Base-by-base conservation (phyloP, 139 green algal genomes). In the Ettlia oleoabundans region DNA sequence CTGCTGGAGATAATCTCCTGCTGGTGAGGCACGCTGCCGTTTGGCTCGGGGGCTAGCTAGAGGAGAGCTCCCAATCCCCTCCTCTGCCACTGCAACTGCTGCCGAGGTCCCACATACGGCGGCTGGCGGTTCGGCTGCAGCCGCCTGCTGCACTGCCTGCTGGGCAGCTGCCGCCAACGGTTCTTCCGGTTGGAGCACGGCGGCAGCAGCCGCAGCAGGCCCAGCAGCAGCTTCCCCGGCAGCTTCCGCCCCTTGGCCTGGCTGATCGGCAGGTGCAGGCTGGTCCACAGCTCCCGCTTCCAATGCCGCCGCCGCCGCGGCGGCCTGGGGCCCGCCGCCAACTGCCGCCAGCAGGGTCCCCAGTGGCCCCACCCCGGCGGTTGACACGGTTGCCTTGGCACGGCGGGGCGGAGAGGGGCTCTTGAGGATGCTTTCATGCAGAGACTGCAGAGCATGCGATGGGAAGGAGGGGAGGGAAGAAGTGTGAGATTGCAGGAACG, bases 341-440 rank as follows among this genome's bases (percentile, higher is more conserved):
- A 55, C 22, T 18, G 64, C 64, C 32, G 64, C 64, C 32, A 58
- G 35, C 66, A 76, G 15, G 3, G 43, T 26, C n/a, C n/a, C n/a
- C 10, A 3, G 40, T 15, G 33, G 26, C 7, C n/a, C 70, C 24
- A 28, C 28, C 3, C 18, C 70, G 13, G 70, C 43, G 3, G 70
- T 64, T 0, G 42, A 63, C 1, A 42, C 42, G 8, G 42, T 63
- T 10, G 9, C 13, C 21, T 41, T 62, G n/a, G n/a, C 30, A n/a
- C 70, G 70, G 8, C 42, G 42, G 4, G 70, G n/a, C 9, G 70
- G 70, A 22, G 70, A 64, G 70, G 70, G 70, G 42, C 70, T 77
- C 43, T 77, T 77, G 2, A 77, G 28, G 43, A 77, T 77, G 70
- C 70, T 77, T 30, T 77, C 70, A n/a, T 77, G 70, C 15, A 77